Evolutionary conservation across 768 basidiomycete genomes (phyloP), one percentile per base, ranked within the genome.

Genomic region (Lenzites betulinus): DNA sequence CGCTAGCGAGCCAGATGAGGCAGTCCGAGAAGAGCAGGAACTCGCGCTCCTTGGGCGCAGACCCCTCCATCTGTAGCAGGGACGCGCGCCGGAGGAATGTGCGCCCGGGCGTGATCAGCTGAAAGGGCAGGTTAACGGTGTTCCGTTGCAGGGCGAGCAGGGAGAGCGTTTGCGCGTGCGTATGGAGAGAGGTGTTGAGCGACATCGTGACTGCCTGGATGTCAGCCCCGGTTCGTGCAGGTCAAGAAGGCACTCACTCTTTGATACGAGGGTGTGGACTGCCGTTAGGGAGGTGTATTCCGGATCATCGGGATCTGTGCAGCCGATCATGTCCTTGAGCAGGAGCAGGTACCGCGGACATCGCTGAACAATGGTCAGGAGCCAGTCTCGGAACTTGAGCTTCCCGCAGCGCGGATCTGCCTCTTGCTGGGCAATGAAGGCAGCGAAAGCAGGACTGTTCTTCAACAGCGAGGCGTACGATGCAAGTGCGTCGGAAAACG

Each of bases 321-420:
- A 83, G n/a, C 73, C 71, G 36, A 92, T 84, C 38, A 95, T 79
- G 69, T 95, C 93, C 72, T 87, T 92, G 52, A 95, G 81, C 12
- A 95, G 77, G 12, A 95, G 80, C 8, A 93, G 80, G 70, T 95
- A 95, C 57, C 93, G 82, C 4, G 93, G 93, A 71, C 92, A 93
- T 56, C 93, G 82, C 72, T 95, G 93, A 7, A 95, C 88, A 49
- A 93, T 86, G 2, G 90, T 91, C 54, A 95, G 79, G 11, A 95
- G 81, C 87, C 93, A 95, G 69, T 93, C 91, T 8, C 88, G 80
- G 30, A 95, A 77, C 66, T 87, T 87, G 50, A 95, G 80, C 69
- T 83, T 88, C 36, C 85, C 85, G 67, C 91, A 93, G 9, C 79
- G 77, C 1, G 85, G 83, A 63, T 93, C 84, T 5, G 79, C 76